phyloP scores from a whole-genome alignment of 2,329 filamentous ascomycete genomes.

The Bimuria novae-zelandiae region DNA sequence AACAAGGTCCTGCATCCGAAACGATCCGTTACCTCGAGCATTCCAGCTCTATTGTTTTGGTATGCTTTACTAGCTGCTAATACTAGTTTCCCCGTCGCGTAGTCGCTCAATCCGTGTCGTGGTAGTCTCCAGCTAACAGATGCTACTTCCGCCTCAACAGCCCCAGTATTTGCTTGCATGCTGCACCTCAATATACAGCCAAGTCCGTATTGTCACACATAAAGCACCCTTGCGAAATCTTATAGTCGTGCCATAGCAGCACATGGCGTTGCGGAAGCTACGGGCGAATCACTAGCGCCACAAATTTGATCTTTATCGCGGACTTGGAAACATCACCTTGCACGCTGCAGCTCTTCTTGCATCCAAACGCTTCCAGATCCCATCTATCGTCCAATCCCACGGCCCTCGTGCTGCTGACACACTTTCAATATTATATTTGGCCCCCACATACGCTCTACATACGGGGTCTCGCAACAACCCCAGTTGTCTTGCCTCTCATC shows the following conservation, averaged over 20 bases:
- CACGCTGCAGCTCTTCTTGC: constrained; percentile 5
- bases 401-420: background rate
- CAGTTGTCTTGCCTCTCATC: background rate
- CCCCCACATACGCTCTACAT: constrained; percentile 1
- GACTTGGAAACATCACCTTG: background rate
- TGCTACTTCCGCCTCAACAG: background rate
- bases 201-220: constrained; percentile 1
- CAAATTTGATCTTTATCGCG: constrained; percentile 11
- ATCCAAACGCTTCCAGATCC: no score
- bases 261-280: background rate
- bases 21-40: background rate
- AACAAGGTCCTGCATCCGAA: constrained; percentile 23
- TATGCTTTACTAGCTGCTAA: no score
- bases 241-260: constrained; percentile 11
- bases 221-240: background rate
- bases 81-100: no score
- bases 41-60: no score
- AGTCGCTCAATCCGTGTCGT: no score
- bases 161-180: background rate
- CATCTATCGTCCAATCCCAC: no score
- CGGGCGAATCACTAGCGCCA: constrained; percentile 12
- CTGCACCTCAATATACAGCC: constrained; percentile 3
- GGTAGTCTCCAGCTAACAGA: background rate
- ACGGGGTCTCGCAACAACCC: background rate
- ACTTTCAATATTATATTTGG: background rate